Evolutionary conservation across 1,284 basidiomycete genomes (phyloP).

Genomic region (Naganishia sp.): DNA sequence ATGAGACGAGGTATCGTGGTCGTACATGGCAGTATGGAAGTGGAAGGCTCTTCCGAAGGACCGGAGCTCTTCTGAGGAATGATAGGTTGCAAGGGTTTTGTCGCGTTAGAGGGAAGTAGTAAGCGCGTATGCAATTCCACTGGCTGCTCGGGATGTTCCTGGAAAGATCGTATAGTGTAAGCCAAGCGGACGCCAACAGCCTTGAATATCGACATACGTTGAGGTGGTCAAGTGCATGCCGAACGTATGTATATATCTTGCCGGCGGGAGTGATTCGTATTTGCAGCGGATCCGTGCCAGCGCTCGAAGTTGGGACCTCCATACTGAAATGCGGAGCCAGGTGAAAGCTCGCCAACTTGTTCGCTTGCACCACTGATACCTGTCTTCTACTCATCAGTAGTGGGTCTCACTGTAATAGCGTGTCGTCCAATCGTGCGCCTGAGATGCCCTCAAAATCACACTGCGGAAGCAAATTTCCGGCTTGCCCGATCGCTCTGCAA

Average conservation of each 20-base stretch:
- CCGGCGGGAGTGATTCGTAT: conserved; percentile 67
- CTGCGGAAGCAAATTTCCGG: too few species aligned
- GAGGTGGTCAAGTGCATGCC: conserved; percentile 64
- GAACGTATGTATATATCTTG: conserved; percentile 65
- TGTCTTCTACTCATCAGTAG: too few species aligned
- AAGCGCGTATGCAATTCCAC: conserved; percentile 71
- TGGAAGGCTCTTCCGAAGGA: conserved; percentile 25
- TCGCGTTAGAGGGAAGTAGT: conserved; percentile 29
- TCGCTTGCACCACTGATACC: too few species aligned
- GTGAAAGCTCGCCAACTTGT: too few species aligned
- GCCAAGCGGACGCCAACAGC: conserved; percentile 4
- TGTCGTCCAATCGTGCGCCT: too few species aligned
- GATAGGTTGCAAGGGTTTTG: conserved; percentile 14
- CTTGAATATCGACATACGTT: conserved; percentile 55
- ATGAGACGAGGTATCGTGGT: conserved; percentile 66
- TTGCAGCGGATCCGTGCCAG: neutral
- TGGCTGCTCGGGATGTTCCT: conserved; percentile 63
- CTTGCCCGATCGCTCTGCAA: too few species aligned
- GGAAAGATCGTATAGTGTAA: conserved; percentile 4
- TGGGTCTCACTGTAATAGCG: too few species aligned
- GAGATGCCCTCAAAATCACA: too few species aligned
- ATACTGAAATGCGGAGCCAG: neutral
- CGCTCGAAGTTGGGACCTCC: neutral
- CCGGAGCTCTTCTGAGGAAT: conserved; percentile 21
- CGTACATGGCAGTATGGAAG: conserved; percentile 51